Conservation (phyloP, 371 early-diverging fungal species). For the Actinomucor elegans region DNA sequence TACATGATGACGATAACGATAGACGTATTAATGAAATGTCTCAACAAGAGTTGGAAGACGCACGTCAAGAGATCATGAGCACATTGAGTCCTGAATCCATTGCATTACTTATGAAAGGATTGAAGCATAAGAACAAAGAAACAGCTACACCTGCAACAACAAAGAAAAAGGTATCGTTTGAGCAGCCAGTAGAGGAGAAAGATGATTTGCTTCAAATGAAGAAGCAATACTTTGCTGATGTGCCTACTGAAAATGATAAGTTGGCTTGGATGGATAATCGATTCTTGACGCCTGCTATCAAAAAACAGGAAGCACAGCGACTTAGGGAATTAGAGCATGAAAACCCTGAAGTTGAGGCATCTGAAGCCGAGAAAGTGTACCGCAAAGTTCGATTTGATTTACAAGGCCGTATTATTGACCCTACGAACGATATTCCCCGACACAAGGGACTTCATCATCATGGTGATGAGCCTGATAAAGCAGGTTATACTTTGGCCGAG, state of each 20-base stretch:
- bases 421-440: slow-evolving; percentile 52
- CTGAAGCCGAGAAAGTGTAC: slow-evolving; percentile 27
- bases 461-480: slow-evolving; percentile 77
- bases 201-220: slow-evolving; percentile 56
- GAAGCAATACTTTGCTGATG: slow-evolving; percentile 53
- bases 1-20: slow-evolving; percentile 52
- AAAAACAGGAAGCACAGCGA: slow-evolving; percentile 4
- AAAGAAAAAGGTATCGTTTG: slow-evolving; percentile 3
- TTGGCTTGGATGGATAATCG: slow-evolving; percentile 70
- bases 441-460: slow-evolving; percentile 87
- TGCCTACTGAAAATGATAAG: slow-evolving; percentile 65
- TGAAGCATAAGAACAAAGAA: slow-evolving; percentile 14
- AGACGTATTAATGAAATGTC: slow-evolving; percentile 59
- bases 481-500: slow-evolving; percentile 89
- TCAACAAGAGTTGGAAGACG: slow-evolving; percentile 58
- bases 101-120: slow-evolving; percentile 41
- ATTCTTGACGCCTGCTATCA: slow-evolving; percentile 9
- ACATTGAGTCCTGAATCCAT: slow-evolving; percentile 59
- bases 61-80: slow-evolving; percentile 56
- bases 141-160: slow-evolving; percentile 19
- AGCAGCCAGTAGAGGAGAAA: slow-evolving; percentile 27
- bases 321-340: neutral
- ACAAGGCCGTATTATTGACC: slow-evolving; percentile 65
- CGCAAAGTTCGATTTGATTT: slow-evolving; percentile 73
- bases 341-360: slow-evolving; percentile 7